Evolutionary conservation across 805 yeast species (phyloP).

Genomic region (Candida fluviatilis): DNA sequence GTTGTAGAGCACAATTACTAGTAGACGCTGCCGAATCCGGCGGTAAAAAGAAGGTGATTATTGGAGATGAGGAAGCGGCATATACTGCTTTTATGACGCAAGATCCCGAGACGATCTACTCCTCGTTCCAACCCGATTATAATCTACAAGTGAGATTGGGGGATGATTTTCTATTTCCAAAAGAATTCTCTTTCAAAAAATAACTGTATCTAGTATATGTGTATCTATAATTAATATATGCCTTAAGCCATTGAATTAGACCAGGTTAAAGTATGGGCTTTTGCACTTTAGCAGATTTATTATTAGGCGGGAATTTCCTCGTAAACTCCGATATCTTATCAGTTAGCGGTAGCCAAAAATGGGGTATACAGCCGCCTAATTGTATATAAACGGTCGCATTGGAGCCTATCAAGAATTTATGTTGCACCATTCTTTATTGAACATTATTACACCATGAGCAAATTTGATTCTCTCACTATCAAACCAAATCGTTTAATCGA

Average conservation of each 20-base stretch:
- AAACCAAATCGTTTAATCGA: slow-evolving; percentile 35
- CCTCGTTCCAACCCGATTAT: slow-evolving; percentile 68
- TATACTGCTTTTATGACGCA: slow-evolving; percentile 56
- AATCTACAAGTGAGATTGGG: slow-evolving; percentile 28
- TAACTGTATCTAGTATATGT: too few relatives aligned
- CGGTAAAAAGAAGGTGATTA: slow-evolving; percentile 36
- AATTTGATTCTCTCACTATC: not conserved
- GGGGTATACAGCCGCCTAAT: too few relatives aligned
- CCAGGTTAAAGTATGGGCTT: too few relatives aligned
- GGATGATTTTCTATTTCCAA: not conserved
- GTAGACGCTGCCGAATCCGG: slow-evolving; percentile 37
- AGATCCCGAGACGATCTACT: slow-evolving; percentile 62
- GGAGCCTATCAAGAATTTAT: too few relatives aligned
- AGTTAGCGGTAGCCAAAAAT: too few relatives aligned
- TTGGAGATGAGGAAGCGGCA: slow-evolving; percentile 60
- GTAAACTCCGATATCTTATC: too few relatives aligned
- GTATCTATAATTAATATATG: too few relatives aligned
- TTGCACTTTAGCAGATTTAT: too few relatives aligned
- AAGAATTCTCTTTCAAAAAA: not conserved
- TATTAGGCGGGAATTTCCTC: too few relatives aligned
- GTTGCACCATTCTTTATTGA: too few relatives aligned
- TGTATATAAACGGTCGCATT: too few relatives aligned
- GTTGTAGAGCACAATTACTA: slow-evolving; percentile 24
- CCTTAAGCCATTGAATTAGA: too few relatives aligned
- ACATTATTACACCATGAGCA: not conserved